Percentiles rank a stretch among this genome's conserved stretches.
phyloP scores from a whole-genome alignment of 371 early-diverging fungal genomes.

The Actinomucor elegans region DNA sequence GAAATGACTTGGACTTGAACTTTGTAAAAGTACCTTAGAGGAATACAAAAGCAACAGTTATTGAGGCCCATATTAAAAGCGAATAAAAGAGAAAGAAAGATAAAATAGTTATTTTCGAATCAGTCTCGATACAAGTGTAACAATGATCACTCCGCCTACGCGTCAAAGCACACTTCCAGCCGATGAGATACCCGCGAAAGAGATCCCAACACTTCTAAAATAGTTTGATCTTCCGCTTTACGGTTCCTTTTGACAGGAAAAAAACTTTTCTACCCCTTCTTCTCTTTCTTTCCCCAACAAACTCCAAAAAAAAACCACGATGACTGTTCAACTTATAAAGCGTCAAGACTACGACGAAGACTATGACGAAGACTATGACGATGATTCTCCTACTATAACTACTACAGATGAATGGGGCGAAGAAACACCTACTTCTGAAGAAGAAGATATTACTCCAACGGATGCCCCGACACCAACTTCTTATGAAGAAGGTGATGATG shows the following conservation, averaged over 20 bases:
- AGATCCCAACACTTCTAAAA: no score
- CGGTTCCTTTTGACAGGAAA: slow-evolving; percentile 1
- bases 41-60: slow-evolving; percentile 21
- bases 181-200: no score
- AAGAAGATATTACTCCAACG: not conserved
- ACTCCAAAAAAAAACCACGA: not conserved
- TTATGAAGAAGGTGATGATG: not conserved
- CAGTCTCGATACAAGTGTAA: no score
- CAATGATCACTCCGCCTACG: no score
- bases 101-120: no score
- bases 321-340: not conserved
- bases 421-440: not conserved
- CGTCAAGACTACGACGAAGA: not conserved
- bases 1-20: not conserved
- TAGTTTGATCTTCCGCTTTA: not conserved
- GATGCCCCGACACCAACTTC: not conserved
- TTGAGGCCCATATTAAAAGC: slow-evolving; percentile 3
- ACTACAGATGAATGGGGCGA: not conserved
- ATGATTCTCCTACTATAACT: not conserved
- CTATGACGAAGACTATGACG: not conserved
- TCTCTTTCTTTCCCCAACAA: not conserved
- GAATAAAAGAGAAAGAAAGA: not conserved
- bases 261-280: not conserved
- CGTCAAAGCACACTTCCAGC: no score
- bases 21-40: slow-evolving; percentile 18